Percentiles rank a stretch among this genome's conserved stretches.
Conservation (phyloP, 306 rosid genomes). For the Gynostemma pentaphyllum region DNA sequence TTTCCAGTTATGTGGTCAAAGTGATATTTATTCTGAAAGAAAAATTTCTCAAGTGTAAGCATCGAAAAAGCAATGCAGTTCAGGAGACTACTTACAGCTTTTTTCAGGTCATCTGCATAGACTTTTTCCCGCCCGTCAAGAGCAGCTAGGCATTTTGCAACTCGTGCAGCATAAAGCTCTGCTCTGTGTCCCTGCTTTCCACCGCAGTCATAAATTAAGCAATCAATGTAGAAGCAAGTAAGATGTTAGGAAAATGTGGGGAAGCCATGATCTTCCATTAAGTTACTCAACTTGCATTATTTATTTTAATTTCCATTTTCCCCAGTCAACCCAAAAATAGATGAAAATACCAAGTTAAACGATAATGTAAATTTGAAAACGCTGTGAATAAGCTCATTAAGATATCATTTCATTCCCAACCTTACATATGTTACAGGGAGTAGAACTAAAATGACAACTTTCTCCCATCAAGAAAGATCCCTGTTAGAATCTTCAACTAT, state of each 20-base stretch:
- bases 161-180: slow-evolving; percentile 91
- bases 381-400: neutral
- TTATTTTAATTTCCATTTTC: neutral
- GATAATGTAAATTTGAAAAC: neutral
- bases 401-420: neutral
- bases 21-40: neutral
- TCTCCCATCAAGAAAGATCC: neutral
- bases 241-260: neutral
- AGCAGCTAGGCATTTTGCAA: slow-evolving; percentile 91
- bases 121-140: slow-evolving; percentile 94
- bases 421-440: neutral
- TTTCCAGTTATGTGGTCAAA: neutral
- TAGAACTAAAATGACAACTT: neutral
- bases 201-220: neutral
- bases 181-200: slow-evolving; percentile 89
- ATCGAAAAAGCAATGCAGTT: neutral
- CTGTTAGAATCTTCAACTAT: neutral
- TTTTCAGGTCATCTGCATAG: slow-evolving; percentile 79
- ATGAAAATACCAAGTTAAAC: neutral
- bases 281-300: neutral
- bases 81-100: slow-evolving; percentile 53
- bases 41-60: too few species aligned
- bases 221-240: slow-evolving; percentile 17
- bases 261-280: neutral
- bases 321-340: neutral